A percentile compares a stretch with the other conserved stretches of the same genome.
Conservation (phyloP, 1,139 yeast genomes). For the Yamadazyma atlantica region DNA sequence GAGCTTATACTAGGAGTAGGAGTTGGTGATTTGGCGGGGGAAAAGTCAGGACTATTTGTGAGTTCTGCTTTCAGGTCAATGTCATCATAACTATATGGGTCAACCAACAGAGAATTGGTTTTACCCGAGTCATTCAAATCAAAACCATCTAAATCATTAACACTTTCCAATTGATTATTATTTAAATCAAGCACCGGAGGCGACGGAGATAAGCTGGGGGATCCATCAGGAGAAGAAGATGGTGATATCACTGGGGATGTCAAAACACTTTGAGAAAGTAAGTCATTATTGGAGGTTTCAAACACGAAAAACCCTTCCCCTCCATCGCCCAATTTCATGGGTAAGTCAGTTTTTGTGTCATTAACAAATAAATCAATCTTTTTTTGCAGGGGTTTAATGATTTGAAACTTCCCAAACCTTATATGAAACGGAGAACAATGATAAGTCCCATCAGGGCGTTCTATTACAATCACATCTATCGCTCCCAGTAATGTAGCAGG, state of each 20-base stretch:
- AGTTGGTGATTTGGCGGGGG: conserved; percentile 16
- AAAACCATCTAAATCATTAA: conserved; percentile 34
- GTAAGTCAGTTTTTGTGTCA: conserved; percentile 76
- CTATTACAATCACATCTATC: conserved; percentile 94
- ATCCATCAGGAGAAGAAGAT: conserved; percentile 60
- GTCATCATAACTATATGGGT: conserved; percentile 15
- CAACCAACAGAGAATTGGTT: background rate
- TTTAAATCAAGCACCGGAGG: conserved; percentile 16
- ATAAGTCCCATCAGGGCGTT: conserved; percentile 77
- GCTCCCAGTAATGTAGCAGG: conserved; percentile 98
- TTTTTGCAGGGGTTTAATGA: conserved; percentile 93
- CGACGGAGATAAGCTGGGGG: conserved; percentile 25
- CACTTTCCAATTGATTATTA: conserved; percentile 14
- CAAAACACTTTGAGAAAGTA: conserved; percentile 72
- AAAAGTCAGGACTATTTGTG: conserved; percentile 19
- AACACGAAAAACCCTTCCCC: conserved; percentile 98
- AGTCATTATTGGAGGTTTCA: conserved; percentile 64
- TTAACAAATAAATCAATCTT: conserved; percentile 87
- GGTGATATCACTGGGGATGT: conserved; percentile 95
- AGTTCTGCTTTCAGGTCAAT: conserved; percentile 30
- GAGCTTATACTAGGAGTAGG: conserved; percentile 25
- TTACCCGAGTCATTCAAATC: conserved; percentile 25
- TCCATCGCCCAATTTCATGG: conserved; percentile 96
- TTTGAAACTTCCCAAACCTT: conserved; percentile 90
- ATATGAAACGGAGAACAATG: conserved; percentile 97